Conservation (phyloP, 768 basidiomycete genomes). For the Pisolithus marmoratus region DNA sequence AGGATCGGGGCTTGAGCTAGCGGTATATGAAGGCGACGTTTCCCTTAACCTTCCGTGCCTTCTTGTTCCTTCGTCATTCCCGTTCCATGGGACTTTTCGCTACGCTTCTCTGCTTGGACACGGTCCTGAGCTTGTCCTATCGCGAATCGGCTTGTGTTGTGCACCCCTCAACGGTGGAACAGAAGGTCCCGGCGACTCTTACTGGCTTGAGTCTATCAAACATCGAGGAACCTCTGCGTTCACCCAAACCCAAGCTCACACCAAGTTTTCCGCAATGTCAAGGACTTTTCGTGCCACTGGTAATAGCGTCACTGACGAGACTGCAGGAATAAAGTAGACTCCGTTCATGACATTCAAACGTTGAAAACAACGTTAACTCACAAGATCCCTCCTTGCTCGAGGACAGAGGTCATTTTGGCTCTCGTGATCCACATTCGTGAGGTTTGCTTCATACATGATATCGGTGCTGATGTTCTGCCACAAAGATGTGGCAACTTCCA, state of each 20-base stretch:
- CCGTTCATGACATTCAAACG: conserved; percentile 10
- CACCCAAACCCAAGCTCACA: conserved; percentile 45
- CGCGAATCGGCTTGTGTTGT: conserved; percentile 24
- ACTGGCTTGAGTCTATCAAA: conserved; percentile 62
- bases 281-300: conserved; percentile 43
- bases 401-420: conserved; percentile 60
- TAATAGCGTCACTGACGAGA: conserved; percentile 67
- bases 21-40: neutral
- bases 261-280: conserved; percentile 70
- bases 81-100: conserved; percentile 1
- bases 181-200: conserved; percentile 48
- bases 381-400: conserved; percentile 86
- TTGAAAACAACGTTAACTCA: conserved; percentile 31
- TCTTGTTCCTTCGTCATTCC: neutral
- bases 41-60: neutral
- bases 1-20: neutral
- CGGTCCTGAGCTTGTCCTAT: neutral
- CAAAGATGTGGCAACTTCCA: conserved; percentile 69
- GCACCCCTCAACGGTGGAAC: conserved; percentile 27
- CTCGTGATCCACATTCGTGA: conserved; percentile 59
- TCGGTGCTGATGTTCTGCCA: conserved; percentile 87
- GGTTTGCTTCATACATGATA: conserved; percentile 77
- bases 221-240: conserved; percentile 63
- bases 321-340: conserved; percentile 59
- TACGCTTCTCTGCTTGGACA: conserved; percentile 1